Conservation (phyloP, 257 asterid species). For the Eucommia ulmoides region DNA sequence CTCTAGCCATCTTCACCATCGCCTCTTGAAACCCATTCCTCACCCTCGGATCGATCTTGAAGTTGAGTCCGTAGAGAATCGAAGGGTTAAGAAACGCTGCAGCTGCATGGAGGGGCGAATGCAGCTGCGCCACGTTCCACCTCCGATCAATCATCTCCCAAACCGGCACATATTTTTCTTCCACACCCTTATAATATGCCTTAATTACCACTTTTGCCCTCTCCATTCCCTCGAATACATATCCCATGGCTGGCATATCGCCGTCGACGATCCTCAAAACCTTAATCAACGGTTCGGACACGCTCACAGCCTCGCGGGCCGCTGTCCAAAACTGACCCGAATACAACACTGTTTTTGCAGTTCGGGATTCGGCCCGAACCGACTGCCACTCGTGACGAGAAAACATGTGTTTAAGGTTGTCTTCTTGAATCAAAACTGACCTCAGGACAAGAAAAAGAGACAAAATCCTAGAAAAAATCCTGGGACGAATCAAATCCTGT, state of each 20-base stretch:
- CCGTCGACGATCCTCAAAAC: slow-evolving; percentile 29
- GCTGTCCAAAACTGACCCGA: slow-evolving; percentile 26
- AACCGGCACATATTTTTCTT: slow-evolving; percentile 23
- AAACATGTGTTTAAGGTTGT: slow-evolving; percentile 25
- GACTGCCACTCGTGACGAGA: slow-evolving; percentile 24
- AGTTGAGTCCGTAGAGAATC: slow-evolving; percentile 20
- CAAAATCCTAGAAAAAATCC: slow-evolving; percentile 9
- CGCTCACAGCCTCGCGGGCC: slow-evolving; percentile 21
- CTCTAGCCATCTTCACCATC: slow-evolving; percentile 24
- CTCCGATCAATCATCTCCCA: slow-evolving; percentile 32
- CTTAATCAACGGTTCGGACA: slow-evolving; percentile 28
- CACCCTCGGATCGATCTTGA: slow-evolving; percentile 24
- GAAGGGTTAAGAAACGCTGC: slow-evolving; percentile 43
- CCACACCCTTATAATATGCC: slow-evolving; percentile 23
- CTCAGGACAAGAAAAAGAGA: slow-evolving; percentile 24
- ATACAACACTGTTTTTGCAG: slow-evolving; percentile 18
- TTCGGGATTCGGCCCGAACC: slow-evolving; percentile 19
- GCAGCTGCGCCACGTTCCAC: slow-evolving; percentile 29
- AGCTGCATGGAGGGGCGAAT: slow-evolving; percentile 27
- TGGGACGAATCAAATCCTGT: slow-evolving; percentile 23
- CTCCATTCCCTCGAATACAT: slow-evolving; percentile 28
- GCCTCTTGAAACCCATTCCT: slow-evolving; percentile 42
- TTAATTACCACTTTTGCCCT: slow-evolving; percentile 28
- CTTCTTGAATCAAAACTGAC: slow-evolving; percentile 23
- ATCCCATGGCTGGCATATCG: slow-evolving; percentile 38